Evolutionary conservation across 345 rosid species (phyloP).

Genomic region (Cardamine chenopodiifolia): DNA sequence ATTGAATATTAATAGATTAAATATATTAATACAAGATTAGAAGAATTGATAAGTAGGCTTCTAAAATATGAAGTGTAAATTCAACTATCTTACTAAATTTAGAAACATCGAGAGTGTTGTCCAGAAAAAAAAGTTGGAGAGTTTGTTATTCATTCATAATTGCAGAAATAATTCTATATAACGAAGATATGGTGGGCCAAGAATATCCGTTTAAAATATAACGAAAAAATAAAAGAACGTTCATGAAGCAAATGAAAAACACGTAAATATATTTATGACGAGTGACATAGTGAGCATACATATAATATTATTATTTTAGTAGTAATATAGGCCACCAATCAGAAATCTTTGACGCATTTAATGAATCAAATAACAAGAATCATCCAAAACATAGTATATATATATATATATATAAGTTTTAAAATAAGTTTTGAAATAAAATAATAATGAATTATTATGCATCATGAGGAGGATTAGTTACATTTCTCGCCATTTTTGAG

Average conservation of each 20-base stretch:
- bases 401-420: not conserved
- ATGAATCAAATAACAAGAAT: slow-evolving; percentile 21
- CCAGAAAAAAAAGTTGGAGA: not conserved
- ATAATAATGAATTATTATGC: not conserved
- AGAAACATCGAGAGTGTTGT: slow-evolving; percentile 19
- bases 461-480: not conserved
- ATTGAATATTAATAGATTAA: too few relatives aligned
- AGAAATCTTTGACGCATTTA: slow-evolving; percentile 2
- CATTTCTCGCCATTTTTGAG: too few relatives aligned
- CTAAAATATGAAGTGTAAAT: slow-evolving; percentile 7
- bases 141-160: slow-evolving; percentile 37
- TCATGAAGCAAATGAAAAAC: slow-evolving; percentile 41
- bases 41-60: slow-evolving; percentile 1
- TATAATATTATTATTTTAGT: slow-evolving; percentile 9
- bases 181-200: slow-evolving; percentile 42
- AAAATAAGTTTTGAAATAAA: not conserved
- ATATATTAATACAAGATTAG: not conserved
- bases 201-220: slow-evolving; percentile 21
- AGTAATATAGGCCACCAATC: slow-evolving; percentile 39
- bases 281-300: slow-evolving; percentile 32
- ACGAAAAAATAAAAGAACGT: slow-evolving; percentile 39
- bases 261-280: slow-evolving; percentile 41
- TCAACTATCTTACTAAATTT: slow-evolving; percentile 22
- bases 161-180: slow-evolving; percentile 17
- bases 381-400: not conserved